phyloP scores from a whole-genome alignment of 495 filamentous ascomycete species.

The Chaetomium cochliodes region DNA sequence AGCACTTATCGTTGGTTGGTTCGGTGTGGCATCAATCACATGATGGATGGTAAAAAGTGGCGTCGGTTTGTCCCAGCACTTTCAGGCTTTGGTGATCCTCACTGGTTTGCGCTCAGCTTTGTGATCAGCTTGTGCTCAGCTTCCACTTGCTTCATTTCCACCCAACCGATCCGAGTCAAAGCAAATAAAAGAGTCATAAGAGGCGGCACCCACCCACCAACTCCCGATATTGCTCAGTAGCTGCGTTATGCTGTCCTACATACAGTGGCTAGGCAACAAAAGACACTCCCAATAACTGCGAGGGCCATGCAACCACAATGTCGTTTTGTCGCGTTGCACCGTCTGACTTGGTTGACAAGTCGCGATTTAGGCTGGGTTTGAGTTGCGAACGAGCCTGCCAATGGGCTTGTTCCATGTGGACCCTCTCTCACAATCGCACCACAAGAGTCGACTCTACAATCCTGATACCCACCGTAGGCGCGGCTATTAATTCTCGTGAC shows the following conservation, averaged over 20 bases:
- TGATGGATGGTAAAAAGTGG: background rate
- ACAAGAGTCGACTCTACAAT: background rate
- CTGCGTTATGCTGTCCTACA: background rate
- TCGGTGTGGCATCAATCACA: background rate
- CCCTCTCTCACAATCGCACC: background rate
- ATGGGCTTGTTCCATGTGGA: constrained; percentile 14
- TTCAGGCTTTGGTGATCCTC: background rate
- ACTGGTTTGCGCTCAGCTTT: no score
- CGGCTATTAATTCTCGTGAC: constrained; percentile 4
- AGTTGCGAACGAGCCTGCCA: constrained; percentile 15
- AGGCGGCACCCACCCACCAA: no score
- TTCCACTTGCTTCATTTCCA: background rate
- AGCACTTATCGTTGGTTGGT: background rate
- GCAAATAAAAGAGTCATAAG: background rate
- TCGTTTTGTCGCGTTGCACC: background rate
- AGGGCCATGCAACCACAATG: background rate
- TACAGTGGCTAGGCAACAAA: background rate
- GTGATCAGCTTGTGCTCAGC: no score
- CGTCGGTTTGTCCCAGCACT: background rate
- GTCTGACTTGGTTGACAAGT: background rate
- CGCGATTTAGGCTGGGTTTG: constrained; percentile 22
- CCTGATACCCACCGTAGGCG: constrained; percentile 11
- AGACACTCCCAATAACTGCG: background rate
- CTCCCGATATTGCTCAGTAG: background rate
- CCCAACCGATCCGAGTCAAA: background rate